Evolutionary conservation across 176 grass and related monocot species (phyloP), one percentile per base, ranked within the genome.

Genomic region (Pontederia crassipes): DNA sequence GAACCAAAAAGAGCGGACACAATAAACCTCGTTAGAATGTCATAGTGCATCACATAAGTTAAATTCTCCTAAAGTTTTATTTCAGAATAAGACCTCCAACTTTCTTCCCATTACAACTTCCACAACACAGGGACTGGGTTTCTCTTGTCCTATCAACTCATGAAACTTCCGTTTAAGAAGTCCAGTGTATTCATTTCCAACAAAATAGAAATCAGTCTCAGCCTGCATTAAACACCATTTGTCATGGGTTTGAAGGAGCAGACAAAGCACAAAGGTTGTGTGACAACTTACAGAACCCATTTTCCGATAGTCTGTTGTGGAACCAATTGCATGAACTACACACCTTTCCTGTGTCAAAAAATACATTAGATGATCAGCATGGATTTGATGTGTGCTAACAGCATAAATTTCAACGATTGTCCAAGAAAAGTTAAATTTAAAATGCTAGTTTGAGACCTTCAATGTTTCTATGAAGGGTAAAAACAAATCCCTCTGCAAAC

Each of bases 31-130:
- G 16, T 14, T 70, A 12, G 24, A 56, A 29, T 60, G 11, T 40
- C 32, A 40, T 40, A 40, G 32, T 40, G 32, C 32, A 40, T 7
- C 2, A 40, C 2, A 40, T 40, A 7, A 7, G 32, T 40, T 40
- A 40, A 40, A 7, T 40, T 40, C 2, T 40, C 6, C 6, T 40
- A 40, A 40, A 40, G 2, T 4, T 40, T 40, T 24, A 12, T 65
- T 18, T 10, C n/a, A 18, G 50, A 49, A 67, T 40, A 57, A 49
- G 9, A 97, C 92, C 81, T 91, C 69, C 71, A 97, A 78, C 80
- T 83, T 72, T 18, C 84, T 74, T 69, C 92, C 92, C 92, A 97
- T 97, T 45, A 97, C 68, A 20, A 97, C 87, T 85, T 97, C 79
- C 0, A 88, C 87, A 78, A 81, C 76, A 76, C 85, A 83, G 49